Base-by-base conservation (phyloP, 352 stramenopile genomes). In the Pythium rishiriense region DNA sequence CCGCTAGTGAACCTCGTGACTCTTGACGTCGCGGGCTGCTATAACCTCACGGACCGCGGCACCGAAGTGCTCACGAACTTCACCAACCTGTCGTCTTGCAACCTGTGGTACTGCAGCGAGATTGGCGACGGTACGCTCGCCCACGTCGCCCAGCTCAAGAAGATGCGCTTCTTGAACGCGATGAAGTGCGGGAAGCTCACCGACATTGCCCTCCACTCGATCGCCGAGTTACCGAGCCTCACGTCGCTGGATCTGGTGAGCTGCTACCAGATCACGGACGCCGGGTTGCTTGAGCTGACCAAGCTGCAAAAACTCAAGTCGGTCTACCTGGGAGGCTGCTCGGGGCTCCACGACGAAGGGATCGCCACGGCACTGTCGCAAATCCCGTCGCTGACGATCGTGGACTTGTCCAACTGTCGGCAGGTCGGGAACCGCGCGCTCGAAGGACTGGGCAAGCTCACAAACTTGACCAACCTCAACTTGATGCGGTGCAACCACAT, bases 141-240 rank as follows among this genome's bases (percentile, higher is more conserved):
- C 24, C 71, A 90, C 58, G 72, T 93, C 49, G 64, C 79, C 39
- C 41, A 58, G 22, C 70, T 90, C 2, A 66, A 59, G 9, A 84
- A 85, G 41, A 79, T 91, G 73, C 78, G 76, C 14, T 90, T 88
- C 50, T 42, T 93, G n/a, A 93, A 93, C 54, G 70, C 78, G 10
- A 93, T 93, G 84, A 93, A 93, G 50, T 91, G 83, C 50, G 79
- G 81, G 58, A 91, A 88, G 68, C 60, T 91, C 33, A 90, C 80
- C 3, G 71, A 93, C 64, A 50, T 26, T 8, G 80, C 73, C 12
- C 49, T 91, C 14, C 26, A 29, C 3, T 85, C 80, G 10, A 83
- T 88, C 48, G 66, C 74, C 5, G 77, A 74, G 55, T 67, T 91
- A 25, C 39, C 69, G 7, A 82, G 71, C 35, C 68, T 93, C 11